Evolutionary conservation across 2,329 filamentous ascomycete species (phyloP), one percentile per base, ranked within the genome.

Genomic region (Epichloe elymi): DNA sequence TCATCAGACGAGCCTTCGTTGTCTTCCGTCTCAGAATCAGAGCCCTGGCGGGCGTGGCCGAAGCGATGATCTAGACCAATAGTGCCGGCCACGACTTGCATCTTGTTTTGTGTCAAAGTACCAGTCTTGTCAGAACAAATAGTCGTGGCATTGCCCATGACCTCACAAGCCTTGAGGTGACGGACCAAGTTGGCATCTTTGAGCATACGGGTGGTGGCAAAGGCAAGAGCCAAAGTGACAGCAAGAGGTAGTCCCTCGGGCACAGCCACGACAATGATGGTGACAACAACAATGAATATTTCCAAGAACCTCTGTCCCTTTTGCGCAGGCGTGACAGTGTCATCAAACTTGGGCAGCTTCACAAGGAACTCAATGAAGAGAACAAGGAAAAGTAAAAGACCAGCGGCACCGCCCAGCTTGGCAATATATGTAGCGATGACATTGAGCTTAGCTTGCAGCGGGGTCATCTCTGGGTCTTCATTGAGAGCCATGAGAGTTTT

Each of bases 311-410:
- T 74, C 60, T 91, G 86, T 8, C 86, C 89, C 69, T 94, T 95
- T 49, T 81, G 66, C 3, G 86, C 82, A 3, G 88, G 74, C 0
- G 75, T 75, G 2, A 69, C 69, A 3, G 61, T 56, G 52, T 78
- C 73, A 17, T 55, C 56, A 66, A 70, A 50, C 67, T 75, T 63
- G 5, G 73, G 71, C 3, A 95, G 75, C 12, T 79, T 70, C 46
- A 82, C 87, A 10, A 93, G 72, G 63, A 95, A 96, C 60, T 88
- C 79, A 69, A 95, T 90, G 61, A 95, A 80, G 14, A 95, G 74
- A 44, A 94, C 85, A 45, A 91, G 74, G 68, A 96, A 95, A 45
- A 95, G 74, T 8, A 88, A 70, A 14, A 93, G 71, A 56, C 85
- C 88, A 46, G 88, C 87, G 48, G 75, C 81, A 63, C 87, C 88